Conservation (phyloP, 192 early-diverging fungal genomes). For the Podila clonocystis region DNA sequence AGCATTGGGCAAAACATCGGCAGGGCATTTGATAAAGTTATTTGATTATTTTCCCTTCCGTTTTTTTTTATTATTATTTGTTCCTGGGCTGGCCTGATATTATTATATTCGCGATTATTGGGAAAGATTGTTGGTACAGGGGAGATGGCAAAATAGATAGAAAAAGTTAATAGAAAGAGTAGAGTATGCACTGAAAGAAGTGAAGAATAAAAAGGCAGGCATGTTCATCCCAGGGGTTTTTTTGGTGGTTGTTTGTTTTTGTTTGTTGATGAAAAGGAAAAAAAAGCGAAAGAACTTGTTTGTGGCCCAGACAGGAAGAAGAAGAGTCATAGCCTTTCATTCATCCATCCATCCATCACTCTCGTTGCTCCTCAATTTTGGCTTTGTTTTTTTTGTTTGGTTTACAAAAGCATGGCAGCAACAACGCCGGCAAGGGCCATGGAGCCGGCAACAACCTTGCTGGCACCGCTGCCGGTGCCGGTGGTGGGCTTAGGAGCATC, state of each 20-base stretch:
- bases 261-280: background rate
- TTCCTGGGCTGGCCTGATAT: no score
- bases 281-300: no score
- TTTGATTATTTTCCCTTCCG: no score
- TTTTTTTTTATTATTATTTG: no score
- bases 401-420: constrained; percentile 10
- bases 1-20: no score
- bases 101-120: no score
- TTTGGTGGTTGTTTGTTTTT: background rate
- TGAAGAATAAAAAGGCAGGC: background rate
- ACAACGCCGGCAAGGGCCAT: constrained; percentile 10
- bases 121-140: background rate
- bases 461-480: background rate
- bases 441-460: constrained; percentile 13
- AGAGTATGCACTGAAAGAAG: background rate
- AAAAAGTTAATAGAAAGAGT: background rate
- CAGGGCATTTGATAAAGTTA: no score
- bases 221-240: background rate
- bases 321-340: no score
- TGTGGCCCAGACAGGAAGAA: no score
- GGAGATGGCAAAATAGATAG: background rate
- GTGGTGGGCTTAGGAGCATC: background rate
- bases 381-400: no score
- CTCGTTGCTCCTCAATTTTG: background rate
- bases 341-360: background rate